These are phyloP conservation scores for Dryas integrifolia DNA, from an alignment of 331 rosid genomes.

Conservation along the genomic window DNA sequence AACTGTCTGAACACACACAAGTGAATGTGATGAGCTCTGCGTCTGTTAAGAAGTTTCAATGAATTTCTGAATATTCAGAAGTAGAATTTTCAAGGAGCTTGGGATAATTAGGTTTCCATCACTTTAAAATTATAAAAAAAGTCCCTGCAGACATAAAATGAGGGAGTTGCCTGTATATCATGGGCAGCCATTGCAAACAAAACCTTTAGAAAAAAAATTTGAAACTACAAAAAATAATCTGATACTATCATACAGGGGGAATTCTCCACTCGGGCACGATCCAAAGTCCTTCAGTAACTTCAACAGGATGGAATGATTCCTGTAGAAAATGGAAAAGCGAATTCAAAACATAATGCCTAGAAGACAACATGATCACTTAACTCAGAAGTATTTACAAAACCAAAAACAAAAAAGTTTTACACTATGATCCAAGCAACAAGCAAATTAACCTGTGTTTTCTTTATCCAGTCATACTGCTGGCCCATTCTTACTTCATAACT, in stretches of 20 bases:
- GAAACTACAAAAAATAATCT: not conserved
- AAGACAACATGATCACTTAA: not conserved
- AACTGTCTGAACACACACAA: not conserved
- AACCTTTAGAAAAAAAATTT: not conserved
- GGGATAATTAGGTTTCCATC: not conserved
- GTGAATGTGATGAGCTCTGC: not conserved
- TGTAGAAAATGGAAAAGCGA: slow-evolving; percentile 29
- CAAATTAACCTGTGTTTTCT: slow-evolving; percentile 60
- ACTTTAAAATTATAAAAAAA: not conserved
- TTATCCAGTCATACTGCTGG: slow-evolving; percentile 72
- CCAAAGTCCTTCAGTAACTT: slow-evolving; percentile 77
- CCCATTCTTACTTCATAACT: slow-evolving; percentile 55
- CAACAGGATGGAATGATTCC: slow-evolving; percentile 76
- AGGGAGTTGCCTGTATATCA: not conserved
- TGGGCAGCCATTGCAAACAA: slow-evolving; percentile 1
- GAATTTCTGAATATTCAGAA: not conserved
- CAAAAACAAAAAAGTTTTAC: not conserved
- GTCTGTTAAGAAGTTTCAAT: not conserved
- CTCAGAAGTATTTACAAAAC: not conserved
- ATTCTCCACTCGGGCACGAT: slow-evolving; percentile 79
- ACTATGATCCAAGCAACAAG: slow-evolving; percentile 12
- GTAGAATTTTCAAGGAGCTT: not conserved
- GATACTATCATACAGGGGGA: slow-evolving; percentile 64
- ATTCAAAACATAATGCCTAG: not conserved
- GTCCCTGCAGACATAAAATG: not conserved